A percentile compares a stretch with the other conserved stretches of the same genome.
Evolutionary conservation across 495 filamentous ascomycete species (phyloP).

Genomic region (Sphaerosporella brunnea): DNA sequence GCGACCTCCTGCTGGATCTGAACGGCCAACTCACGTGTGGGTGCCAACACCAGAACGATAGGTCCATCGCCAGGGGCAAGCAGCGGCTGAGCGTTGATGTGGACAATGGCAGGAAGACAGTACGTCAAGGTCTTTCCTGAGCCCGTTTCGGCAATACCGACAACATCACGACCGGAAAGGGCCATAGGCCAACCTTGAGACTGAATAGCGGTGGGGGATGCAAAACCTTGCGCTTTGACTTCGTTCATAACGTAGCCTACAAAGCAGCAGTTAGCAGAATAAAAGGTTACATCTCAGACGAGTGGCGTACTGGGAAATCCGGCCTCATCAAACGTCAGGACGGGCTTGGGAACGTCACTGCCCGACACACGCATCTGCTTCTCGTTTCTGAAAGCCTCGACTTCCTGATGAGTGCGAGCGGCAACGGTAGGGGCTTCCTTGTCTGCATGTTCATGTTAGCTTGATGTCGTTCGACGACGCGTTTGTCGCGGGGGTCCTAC

Average conservation of each 20-base stretch:
- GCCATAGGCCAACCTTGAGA: slow-evolving; percentile 99
- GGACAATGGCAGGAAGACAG: slow-evolving; percentile 94
- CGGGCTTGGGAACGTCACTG: slow-evolving; percentile 65
- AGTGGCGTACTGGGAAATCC: slow-evolving; percentile 51
- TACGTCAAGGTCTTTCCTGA: slow-evolving; percentile 98
- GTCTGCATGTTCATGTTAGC: slow-evolving; percentile 29
- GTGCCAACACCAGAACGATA: slow-evolving; percentile 86
- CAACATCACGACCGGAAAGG: slow-evolving; percentile 90
- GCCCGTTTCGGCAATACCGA: slow-evolving; percentile 98
- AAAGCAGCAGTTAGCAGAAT: slow-evolving; percentile 3
- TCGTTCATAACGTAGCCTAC: slow-evolving; percentile 82
- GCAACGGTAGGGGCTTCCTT: slow-evolving; percentile 73
- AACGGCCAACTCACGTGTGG: slow-evolving; percentile 91
- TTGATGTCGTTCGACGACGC: background rate
- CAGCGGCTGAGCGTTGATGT: slow-evolving; percentile 97
- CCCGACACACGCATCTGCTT: slow-evolving; percentile 67
- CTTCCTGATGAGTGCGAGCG: slow-evolving; percentile 54
- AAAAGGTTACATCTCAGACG: background rate
- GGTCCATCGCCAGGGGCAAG: slow-evolving; percentile 93
- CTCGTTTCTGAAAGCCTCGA: slow-evolving; percentile 68
- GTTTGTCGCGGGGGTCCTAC: background rate
- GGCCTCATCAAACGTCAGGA: slow-evolving; percentile 93
- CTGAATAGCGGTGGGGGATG: slow-evolving; percentile 83
- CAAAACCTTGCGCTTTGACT: slow-evolving; percentile 93
- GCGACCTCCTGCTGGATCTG: slow-evolving; percentile 92